Base-by-base conservation (phyloP, 2,329 filamentous ascomycete genomes). In the Colletotrichum graminicola region DNA sequence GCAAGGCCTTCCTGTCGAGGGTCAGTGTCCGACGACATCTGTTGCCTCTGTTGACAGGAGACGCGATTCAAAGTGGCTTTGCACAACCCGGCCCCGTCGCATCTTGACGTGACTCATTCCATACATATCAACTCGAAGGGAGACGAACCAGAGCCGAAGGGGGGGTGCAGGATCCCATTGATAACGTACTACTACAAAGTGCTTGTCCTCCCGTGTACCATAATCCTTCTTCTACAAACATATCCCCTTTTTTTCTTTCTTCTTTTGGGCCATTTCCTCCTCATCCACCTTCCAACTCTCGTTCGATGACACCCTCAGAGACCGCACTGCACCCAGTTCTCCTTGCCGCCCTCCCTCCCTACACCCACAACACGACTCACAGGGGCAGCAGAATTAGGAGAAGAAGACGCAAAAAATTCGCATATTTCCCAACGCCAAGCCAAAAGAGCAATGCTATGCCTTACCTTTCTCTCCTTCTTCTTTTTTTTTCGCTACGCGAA, bases 381-480 rank as follows among this genome's bases (percentile, higher is more conserved):
- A 45, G 43, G 39, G 23, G n/a, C 29, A 39, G 45, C 26, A 23
- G 59, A 29, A 57, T 45, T 16, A 54, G 55, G 67, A 57, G 39
- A 18, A 43, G n/a, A 32, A n/a, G 21, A 47, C 18, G 43, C 21
- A 47, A 32, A 41, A 18, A n/a, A n/a, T n/a, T 41, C 12, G n/a
- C 18, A 52, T 18, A 16, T 26, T 32, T 68, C 65, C 59, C 45
- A 71, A 71, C 65, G 51, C 65, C 65, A 14, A 68, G 47, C 57
- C 39, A 43, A 63, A 71, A 71, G 59, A 68, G 65, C 68, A 71
- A 71, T 71, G 68, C 68, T 71, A 71, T 68, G 68, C 68, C 67
- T 71, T 71, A 71, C 68, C 68, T 71, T 62, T 68, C 45, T 54
- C 21, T n/a, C 5, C 45, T n/a, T 23, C 45, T 45, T n/a, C 41